Base-by-base conservation (phyloP, 2,329 filamentous ascomycete species). In the Didymella exigua region DNA sequence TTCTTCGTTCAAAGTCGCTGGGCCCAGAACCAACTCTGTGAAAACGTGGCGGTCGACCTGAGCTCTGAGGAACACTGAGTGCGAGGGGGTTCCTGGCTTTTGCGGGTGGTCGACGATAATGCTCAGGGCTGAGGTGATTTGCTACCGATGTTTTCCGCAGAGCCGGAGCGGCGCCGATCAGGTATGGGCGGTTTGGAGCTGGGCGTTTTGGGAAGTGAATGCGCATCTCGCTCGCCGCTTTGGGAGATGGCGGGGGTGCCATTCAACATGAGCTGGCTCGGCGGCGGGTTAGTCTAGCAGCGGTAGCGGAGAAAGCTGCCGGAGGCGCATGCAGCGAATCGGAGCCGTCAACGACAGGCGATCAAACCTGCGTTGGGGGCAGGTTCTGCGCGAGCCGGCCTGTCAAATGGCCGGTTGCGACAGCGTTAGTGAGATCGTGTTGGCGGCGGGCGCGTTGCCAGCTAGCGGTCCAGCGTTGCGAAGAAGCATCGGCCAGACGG, bases 171-270 rank as follows among this genome's bases (percentile, higher is more conserved):
- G 7, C 27, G 49, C 14, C 27, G 49, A 52, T 52, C 42, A n/a
- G 33, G 14, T 26, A 19, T n/a, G 26, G 33, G 10, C 30, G 42
- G 18, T 42, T 36, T 41, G 43, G 23, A 41, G 29, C 27, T 29
- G 42, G 29, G 30, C 33, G 14, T 33, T 45, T 34, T 29, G 42
- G 29, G 30, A 33, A 16, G 37, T 45, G 53, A 49, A 45, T 46
- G 31, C 37, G 26, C 43, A 27, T 46, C 43, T 19, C 38, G 13
- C 29, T 41, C 38, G 50, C 63, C 49, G 47, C 21, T 63, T 64
- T 57, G 59, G 62, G 62, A 36, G 29, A 50, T 51, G 45, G 63
- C 51, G 63, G 62, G 48, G 58, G 60, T 49, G 38, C 38, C 8
- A 18, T 43, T 23, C 7, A 29, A 23, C 41, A 5, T 40, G 33